These are phyloP conservation scores for Neopestalotiopsis rosae DNA, from an alignment of 2,329 filamentous ascomycete species.

Conservation along the genomic window DNA sequence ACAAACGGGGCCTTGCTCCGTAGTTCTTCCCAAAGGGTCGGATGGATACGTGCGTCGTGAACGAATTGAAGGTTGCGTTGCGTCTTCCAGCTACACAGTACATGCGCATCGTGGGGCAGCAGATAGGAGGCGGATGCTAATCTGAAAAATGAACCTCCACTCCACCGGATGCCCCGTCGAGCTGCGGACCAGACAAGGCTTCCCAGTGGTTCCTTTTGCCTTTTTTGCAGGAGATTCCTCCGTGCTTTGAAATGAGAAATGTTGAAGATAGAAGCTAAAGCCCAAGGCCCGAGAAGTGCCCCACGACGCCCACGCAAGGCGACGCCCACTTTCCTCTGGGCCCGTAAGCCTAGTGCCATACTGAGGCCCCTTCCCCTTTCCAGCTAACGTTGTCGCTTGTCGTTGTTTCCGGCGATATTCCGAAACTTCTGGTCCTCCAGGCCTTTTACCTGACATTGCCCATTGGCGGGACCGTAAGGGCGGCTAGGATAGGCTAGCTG, in stretches of 20 bases:
- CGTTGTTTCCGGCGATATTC: constrained; percentile 6
- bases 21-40: neutral
- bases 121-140: constrained; percentile 1
- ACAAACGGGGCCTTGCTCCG: neutral
- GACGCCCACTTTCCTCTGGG: neutral
- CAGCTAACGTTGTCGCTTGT: neutral
- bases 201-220: neutral
- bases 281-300: neutral
- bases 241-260: constrained; percentile 12
- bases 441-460: neutral
- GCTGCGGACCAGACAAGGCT: neutral
- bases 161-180: neutral
- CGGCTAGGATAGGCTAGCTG: neutral
- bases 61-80: neutral
- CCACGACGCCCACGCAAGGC: neutral
- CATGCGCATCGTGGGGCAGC: neutral
- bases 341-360: neutral
- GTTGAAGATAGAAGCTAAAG: neutral
- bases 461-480: neutral
- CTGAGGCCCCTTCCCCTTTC: neutral
- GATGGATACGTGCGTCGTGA: neutral
- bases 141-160: neutral
- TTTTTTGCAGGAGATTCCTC: neutral
- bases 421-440: neutral
- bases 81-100: neutral